Base-by-base conservation (phyloP, 768 basidiomycete genomes). In the Floccularia luteovirens region DNA sequence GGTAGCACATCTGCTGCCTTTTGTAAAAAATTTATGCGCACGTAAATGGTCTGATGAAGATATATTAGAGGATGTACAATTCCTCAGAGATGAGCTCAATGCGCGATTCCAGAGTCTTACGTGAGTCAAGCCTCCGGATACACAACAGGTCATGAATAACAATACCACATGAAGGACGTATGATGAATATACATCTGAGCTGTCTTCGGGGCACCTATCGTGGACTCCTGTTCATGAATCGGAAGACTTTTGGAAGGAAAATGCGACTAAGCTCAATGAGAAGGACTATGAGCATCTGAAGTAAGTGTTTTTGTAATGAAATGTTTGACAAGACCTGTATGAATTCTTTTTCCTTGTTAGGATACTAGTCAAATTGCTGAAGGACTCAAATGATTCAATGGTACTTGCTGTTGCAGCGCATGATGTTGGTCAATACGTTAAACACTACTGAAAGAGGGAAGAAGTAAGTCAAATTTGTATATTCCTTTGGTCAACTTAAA, bases 211-310 rank as follows among this genome's bases (percentile, higher is more conserved):
- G 1, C 90, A 91, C 57, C 64, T 98, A 19, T 86, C 90, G 4
- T 98, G 96, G 96, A 82, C 89, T 3, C 93, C 94, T 10, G 87
- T 90, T 7, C 96, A 99, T 54, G 89, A 92, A 55, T 93, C 89
- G 1, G 94, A 97, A 44, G 80, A 90, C 24, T 99, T 99, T 66
- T 99, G 96, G 96, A 89, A 86, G 54, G 91, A 93, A 66, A 97
- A 98, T 54, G 92, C 87, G 3, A 63, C 68, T 5, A 90, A 79
- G 55, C 62, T 98, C 31, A 89, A 91, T 48, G 92, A 97, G 45
- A 78, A 75, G 39, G 84, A 90, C 53, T 73, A 82, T 48, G 78
- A 83, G 51, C 84, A 89, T 43, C 70, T 98, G 43, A 92, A 85
- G 94, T 92, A 44, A 35, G 66, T 48, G 39, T 45, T 22, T 12